Evolutionary conservation across 176 grass and related monocot genomes (phyloP).

Genomic region (Oryza glaberrima): DNA sequence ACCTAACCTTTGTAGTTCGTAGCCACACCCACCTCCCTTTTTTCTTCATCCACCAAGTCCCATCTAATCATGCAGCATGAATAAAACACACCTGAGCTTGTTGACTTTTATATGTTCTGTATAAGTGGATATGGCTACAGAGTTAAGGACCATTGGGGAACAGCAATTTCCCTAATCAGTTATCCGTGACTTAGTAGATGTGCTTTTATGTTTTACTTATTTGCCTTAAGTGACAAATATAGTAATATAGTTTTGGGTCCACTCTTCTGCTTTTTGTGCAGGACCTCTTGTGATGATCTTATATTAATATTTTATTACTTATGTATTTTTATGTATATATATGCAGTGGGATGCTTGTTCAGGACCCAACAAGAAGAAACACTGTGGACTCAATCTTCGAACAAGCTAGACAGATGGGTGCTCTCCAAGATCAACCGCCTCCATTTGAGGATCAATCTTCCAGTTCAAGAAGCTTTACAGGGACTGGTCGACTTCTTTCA

Average conservation of each 20-base stretch:
- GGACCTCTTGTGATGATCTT: not conserved
- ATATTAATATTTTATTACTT: not conserved
- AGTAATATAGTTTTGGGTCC: not conserved
- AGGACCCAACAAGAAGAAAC: slow-evolving; percentile 85
- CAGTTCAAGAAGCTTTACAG: slow-evolving; percentile 76
- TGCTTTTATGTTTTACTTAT: slow-evolving; percentile 7
- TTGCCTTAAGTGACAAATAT: not conserved
- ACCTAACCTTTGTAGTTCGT: no score
- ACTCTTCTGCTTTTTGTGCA: slow-evolving; percentile 11
- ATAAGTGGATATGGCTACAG: not conserved
- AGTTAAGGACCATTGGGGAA: not conserved
- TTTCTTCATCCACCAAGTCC: not conserved
- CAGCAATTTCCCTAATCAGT: not conserved
- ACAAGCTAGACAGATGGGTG: slow-evolving; percentile 74
- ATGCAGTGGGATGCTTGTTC: slow-evolving; percentile 89
- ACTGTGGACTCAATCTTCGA: slow-evolving; percentile 72
- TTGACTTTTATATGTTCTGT: not conserved
- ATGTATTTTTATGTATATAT: slow-evolving; percentile 8
- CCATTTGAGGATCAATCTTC: slow-evolving; percentile 52
- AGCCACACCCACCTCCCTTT: no score
- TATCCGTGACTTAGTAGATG: not conserved
- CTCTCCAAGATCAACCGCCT: slow-evolving; percentile 47
- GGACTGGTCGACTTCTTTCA: slow-evolving; percentile 74
- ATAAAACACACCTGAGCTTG: not conserved
- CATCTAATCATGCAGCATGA: not conserved